These are phyloP conservation scores for Carnegiea gigantea DNA, from an alignment of 179 eudicot species.

Conservation along the genomic window DNA sequence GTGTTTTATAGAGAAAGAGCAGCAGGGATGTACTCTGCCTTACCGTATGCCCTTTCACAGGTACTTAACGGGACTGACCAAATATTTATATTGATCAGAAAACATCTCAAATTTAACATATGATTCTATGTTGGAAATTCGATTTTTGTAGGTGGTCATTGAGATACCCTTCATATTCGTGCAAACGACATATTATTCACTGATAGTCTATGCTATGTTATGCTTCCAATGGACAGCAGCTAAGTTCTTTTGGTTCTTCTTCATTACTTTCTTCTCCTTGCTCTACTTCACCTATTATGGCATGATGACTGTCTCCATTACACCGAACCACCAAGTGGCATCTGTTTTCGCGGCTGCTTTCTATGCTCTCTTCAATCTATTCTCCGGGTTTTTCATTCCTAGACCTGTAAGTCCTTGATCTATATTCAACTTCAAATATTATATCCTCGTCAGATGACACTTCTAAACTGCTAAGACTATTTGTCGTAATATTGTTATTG, in stretches of 20 bases:
- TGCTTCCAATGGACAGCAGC: slow-evolving; percentile 68
- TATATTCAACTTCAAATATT: neutral
- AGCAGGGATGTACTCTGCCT: slow-evolving; percentile 76
- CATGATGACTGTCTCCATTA: slow-evolving; percentile 75
- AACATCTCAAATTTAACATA: neutral
- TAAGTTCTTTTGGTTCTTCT: slow-evolving; percentile 73
- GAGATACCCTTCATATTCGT: slow-evolving; percentile 59
- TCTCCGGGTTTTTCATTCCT: slow-evolving; percentile 67
- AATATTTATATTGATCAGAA: neutral
- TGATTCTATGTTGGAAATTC: neutral
- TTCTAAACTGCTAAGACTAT: neutral
- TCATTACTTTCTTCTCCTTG: slow-evolving; percentile 66
- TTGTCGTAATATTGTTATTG: neutral
- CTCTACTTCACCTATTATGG: slow-evolving; percentile 74
- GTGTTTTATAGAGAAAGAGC: slow-evolving; percentile 77
- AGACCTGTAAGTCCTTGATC: slow-evolving; percentile 47
- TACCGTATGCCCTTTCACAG: slow-evolving; percentile 72
- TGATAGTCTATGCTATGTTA: slow-evolving; percentile 67
- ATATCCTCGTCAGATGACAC: neutral
- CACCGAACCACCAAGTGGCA: slow-evolving; percentile 70
- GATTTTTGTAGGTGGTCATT: slow-evolving; percentile 42
- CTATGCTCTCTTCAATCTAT: slow-evolving; percentile 61
- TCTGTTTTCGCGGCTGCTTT: slow-evolving; percentile 47
- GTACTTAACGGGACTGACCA: slow-evolving; percentile 23
- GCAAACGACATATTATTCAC: slow-evolving; percentile 51